Evolutionary conservation across 2,329 filamentous ascomycete species (phyloP), one percentile per base, ranked within the genome.

Genomic region (Didymella pinodella): DNA sequence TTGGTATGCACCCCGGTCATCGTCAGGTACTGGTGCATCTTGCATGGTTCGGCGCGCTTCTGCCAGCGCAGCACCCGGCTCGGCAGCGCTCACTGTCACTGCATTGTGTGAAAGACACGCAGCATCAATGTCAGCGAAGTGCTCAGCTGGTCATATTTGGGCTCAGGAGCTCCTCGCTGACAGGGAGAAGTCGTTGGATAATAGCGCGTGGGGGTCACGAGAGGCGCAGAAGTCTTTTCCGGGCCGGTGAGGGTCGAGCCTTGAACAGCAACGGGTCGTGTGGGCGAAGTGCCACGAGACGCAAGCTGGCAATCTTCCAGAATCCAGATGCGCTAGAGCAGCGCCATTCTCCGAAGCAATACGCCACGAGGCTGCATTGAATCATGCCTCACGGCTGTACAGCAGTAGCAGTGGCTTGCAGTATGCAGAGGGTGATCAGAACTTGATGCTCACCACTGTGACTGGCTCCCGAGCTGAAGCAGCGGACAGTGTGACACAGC

Each of bases 121-220:
- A 36, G 32, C 22, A 51, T 47, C 40, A 40, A 25, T 28, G 26
- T 47, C 46, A 43, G 46, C 26, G 31, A 26, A 8, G 44, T 20
- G n/a, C 25, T 54, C 51, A 54, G 51, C 44, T 36, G 25, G 51
- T 48, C 43, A 22, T 26, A 14, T 11, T 41, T 47, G 44, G 38
- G 40, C 32, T 45, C 22, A 22, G 22, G 44, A 38, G 43, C 22
- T 32, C 41, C 10, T 47, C 40, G 56, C 49, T 54, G 56, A 54
- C 56, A 18, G 26, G 54, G 20, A 38, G 55, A 61, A 63, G 57
- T 22, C 53, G 64, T 72, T 73, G 65, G 63, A 70, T 76, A 76
- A 76, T 76, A 65, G 63, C 72, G 74, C 73, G 74, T 76, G 74
- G 73, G 73, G 73, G 74, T 73, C 60, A 61, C 55, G 48, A 57